Conservation (phyloP, 306 rosid genomes). For the Sindora glabra region DNA sequence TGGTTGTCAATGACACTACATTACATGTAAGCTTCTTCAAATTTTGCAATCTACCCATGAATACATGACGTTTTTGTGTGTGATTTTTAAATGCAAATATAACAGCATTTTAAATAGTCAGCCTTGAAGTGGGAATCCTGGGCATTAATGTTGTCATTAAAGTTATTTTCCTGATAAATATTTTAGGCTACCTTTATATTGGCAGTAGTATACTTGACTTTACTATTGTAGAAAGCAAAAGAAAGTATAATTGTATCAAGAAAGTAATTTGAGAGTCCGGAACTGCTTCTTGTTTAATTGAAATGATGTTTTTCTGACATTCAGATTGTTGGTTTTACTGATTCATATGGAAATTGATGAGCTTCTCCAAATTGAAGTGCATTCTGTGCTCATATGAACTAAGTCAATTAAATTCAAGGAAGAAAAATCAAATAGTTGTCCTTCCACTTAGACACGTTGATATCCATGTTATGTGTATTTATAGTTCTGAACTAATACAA, state of each 20-base stretch:
- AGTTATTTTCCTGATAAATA: not conserved
- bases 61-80: not conserved
- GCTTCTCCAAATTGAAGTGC: not conserved
- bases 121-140: not conserved
- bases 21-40: constrained; percentile 51
- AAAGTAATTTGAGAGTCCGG: no score
- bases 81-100: constrained; percentile 4
- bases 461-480: not conserved
- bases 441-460: not conserved
- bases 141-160: not conserved
- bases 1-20: constrained; percentile 76
- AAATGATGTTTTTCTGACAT: no score
- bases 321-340: not conserved
- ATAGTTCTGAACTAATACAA: not conserved
- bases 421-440: no score
- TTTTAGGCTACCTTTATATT: not conserved
- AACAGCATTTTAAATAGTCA: not conserved
- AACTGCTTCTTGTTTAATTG: no score
- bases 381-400: not conserved
- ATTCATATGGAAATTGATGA: not conserved
- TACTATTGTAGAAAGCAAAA: not conserved
- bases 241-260: no score
- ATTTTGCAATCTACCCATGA: not conserved
- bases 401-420: not conserved
- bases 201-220: not conserved